These are phyloP conservation scores for Protomyces inouyei DNA, from an alignment of 1,139 yeast species.

Conservation along the genomic window DNA sequence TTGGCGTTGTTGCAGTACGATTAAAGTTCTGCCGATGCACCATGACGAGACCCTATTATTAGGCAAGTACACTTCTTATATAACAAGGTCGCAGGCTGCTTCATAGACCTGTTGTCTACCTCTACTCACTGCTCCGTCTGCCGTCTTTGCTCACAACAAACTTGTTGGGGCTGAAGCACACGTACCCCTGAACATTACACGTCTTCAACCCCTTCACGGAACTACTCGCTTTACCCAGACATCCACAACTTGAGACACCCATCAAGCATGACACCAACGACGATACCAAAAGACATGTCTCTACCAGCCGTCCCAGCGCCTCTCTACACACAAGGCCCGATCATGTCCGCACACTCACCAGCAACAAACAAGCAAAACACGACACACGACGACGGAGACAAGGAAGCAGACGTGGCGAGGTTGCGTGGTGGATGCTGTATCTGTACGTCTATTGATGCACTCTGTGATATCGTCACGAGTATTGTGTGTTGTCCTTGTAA, in stretches of 20 bases:
- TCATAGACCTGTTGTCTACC: too few relatives aligned
- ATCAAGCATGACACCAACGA: neutral
- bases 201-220: too few relatives aligned
- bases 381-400: neutral
- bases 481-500: constrained; percentile 25
- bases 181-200: too few relatives aligned
- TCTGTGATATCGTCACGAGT: constrained; percentile 21
- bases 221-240: too few relatives aligned
- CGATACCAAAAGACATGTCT: neutral
- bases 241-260: neutral
- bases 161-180: too few relatives aligned
- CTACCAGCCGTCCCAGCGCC: neutral
- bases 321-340: neutral
- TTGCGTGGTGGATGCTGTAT: constrained; percentile 24
- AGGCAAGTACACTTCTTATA: too few relatives aligned
- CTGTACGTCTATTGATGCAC: constrained; percentile 17
- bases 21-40: too few relatives aligned
- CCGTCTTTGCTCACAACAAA: too few relatives aligned
- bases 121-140: too few relatives aligned
- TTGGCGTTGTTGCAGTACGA: too few relatives aligned
- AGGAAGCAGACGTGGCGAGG: neutral
- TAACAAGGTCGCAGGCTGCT: too few relatives aligned
- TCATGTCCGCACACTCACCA: neutral
- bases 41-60: too few relatives aligned
- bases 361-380: neutral